Base-by-base conservation (phyloP, 805 yeast genomes). In the Blastobotrys attinorum region DNA sequence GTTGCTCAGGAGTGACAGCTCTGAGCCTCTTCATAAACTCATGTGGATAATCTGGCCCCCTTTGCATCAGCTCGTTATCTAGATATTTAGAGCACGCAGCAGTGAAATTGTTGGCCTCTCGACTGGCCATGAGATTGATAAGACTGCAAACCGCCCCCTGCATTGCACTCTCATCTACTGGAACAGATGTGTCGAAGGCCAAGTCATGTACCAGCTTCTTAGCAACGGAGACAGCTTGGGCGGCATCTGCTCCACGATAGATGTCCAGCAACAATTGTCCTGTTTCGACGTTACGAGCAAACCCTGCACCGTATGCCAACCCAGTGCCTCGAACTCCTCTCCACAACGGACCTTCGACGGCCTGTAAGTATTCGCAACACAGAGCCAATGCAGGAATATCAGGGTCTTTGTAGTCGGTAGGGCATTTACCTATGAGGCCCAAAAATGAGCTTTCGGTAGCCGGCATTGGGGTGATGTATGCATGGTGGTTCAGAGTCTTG, bases 341-440 rank as follows among this genome's bases (percentile, higher is more conserved):
- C 97, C 97, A 90, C 50, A 90, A 81, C 29, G 97, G 98, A 2
- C 98, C 98, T 61, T 92, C 98, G 16, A 86, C 87, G 31, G 87
- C 83, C 51, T 81, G 83, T 44, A 92, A 67, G 54, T 79, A 83
- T 44, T 83, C 88, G 4, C 82, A 72, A 4, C 88, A 85, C 22
- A 89, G 71, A 0, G 81, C 73, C 33, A 90, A 70, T 21, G 80
- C 81, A 41, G 83, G 79, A 23, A 79, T 68, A 53, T 89, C 96
- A 17, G 69, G 66, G 39, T 77, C 71, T 11, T 61, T 54, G 51
- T 73, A 79, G 44, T 67, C 70, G 1, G 71, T 65, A 1, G 90
- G 86, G 11, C 83, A 76, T 1, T 65, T 66, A 0, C 95, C 71
- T 4, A 78, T 62, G 0, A 83, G 58, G 20, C 73, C 66, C 64